Conservation (phyloP, 2,329 filamentous ascomycete genomes). For the Pyricularia sp. region DNA sequence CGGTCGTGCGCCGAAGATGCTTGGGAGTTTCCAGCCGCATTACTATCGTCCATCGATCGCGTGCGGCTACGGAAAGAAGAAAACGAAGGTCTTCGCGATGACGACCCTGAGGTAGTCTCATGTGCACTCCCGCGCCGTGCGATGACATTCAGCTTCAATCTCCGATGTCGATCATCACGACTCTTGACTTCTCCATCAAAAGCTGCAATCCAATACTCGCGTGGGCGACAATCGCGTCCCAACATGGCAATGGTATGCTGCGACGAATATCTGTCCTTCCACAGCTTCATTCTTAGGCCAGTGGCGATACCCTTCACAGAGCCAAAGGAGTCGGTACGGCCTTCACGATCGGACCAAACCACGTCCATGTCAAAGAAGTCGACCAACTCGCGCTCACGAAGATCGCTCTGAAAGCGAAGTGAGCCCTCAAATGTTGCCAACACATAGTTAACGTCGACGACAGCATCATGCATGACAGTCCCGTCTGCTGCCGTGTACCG, state of each 20-base stretch:
- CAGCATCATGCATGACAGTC: constrained; percentile 33
- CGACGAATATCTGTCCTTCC: constrained; percentile 34
- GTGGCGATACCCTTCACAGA: constrained; percentile 36
- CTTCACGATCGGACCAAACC: constrained; percentile 36
- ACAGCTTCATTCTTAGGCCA: constrained; percentile 38
- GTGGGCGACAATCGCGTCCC: constrained; percentile 33
- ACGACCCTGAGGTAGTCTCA: constrained; percentile 16
- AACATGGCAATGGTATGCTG: constrained; percentile 34
- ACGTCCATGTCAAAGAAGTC: constrained; percentile 40
- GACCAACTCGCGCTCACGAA: constrained; percentile 32
- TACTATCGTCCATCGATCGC: constrained; percentile 42
- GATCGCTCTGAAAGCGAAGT: constrained; percentile 34
- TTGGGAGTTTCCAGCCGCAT: constrained; percentile 55
- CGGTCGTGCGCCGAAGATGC: constrained; percentile 13
- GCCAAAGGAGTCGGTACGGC: constrained; percentile 34
- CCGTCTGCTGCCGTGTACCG: constrained; percentile 34
- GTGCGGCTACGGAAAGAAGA: constrained; percentile 26
- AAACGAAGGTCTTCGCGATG: constrained; percentile 26
- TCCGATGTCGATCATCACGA: constrained; percentile 31
- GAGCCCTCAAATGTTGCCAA: constrained; percentile 35
- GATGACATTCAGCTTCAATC: constrained; percentile 26
- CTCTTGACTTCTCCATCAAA: constrained; percentile 34
- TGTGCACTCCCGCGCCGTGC: constrained; percentile 26
- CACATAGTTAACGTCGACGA: constrained; percentile 34
- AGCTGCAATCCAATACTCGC: constrained; percentile 32